These are phyloP conservation scores for Tremella fuciformis DNA, from an alignment of 768 basidiomycete genomes.

Conservation along the genomic window DNA sequence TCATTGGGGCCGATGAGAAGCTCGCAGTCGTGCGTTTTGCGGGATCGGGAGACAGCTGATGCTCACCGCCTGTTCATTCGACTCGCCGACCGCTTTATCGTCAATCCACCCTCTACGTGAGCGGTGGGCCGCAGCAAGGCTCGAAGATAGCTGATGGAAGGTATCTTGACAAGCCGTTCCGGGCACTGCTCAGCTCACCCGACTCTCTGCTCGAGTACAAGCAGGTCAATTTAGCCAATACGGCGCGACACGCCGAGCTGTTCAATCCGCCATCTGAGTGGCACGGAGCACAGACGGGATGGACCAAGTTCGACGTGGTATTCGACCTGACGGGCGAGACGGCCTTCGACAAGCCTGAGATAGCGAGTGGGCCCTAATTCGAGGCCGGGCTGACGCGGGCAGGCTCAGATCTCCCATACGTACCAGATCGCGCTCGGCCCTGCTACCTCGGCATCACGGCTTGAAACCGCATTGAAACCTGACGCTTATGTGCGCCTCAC, in stretches of 20 bases:
- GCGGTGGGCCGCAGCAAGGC: neutral
- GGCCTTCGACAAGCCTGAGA: slow-evolving; percentile 45
- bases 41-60: neutral
- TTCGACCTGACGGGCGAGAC: slow-evolving; percentile 49
- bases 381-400: neutral
- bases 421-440: slow-evolving; percentile 40
- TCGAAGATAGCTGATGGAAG: slow-evolving; percentile 6
- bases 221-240: slow-evolving; percentile 41
- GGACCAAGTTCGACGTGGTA: slow-evolving; percentile 39
- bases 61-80: slow-evolving; percentile 22
- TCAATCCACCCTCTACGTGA: slow-evolving; percentile 46
- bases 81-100: slow-evolving; percentile 44
- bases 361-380: slow-evolving; percentile 22
- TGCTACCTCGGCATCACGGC: slow-evolving; percentile 35
- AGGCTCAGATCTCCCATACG: slow-evolving; percentile 48
- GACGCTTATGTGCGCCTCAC: slow-evolving; percentile 44
- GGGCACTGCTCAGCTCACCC: slow-evolving; percentile 22
- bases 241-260: slow-evolving; percentile 26
- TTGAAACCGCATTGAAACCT: slow-evolving; percentile 17
- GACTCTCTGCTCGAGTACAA: slow-evolving; percentile 37
- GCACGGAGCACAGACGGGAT: slow-evolving; percentile 5
- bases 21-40: slow-evolving; percentile 19
- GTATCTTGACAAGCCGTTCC: slow-evolving; percentile 44
- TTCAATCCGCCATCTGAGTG: slow-evolving; percentile 29
- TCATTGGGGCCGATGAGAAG: slow-evolving; percentile 13